These are phyloP conservation scores for Fragosphaeria purpurea DNA, from an alignment of 2,329 filamentous ascomycete species.

Conservation along the genomic window DNA sequence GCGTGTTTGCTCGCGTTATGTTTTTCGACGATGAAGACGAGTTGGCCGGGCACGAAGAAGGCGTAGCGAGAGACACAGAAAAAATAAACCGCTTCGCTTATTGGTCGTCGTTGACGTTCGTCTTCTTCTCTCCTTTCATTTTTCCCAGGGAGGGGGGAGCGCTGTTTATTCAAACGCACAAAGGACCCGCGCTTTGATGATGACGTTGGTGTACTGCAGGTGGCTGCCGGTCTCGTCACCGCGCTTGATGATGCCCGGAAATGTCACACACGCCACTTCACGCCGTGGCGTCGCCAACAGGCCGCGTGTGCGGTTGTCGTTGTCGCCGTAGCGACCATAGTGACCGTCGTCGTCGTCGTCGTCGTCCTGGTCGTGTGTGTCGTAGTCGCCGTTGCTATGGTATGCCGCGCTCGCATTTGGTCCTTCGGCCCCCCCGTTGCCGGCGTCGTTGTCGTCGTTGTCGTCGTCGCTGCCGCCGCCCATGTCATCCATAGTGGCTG, in stretches of 20 bases:
- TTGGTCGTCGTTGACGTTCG: too few species aligned
- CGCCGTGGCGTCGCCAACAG: conserved; percentile 28
- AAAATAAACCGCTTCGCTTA: too few species aligned
- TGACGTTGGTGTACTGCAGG: conserved; percentile 51
- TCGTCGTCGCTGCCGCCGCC: conserved; percentile 36
- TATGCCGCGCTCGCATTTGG: too few species aligned
- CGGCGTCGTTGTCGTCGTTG: conserved; percentile 30
- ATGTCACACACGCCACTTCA: conserved; percentile 52
- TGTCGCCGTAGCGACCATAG: too few species aligned
- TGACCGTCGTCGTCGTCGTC: conserved; percentile 35
- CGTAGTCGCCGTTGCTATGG: too few species aligned
- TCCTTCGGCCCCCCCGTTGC: too few species aligned
- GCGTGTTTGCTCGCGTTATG: too few species aligned
- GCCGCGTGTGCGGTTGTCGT: conserved; percentile 11
- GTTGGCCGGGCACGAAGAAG: too few species aligned
- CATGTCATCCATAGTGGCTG: conserved; percentile 54
- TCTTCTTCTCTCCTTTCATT: too few species aligned
- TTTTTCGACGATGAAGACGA: too few species aligned
- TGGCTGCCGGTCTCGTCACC: conserved; percentile 56
- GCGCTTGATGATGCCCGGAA: conserved; percentile 53
- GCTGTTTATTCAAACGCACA: conserved; percentile 38
- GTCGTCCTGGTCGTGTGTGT: conserved; percentile 39
- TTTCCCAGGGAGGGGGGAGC: too few species aligned
- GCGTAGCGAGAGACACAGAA: too few species aligned
- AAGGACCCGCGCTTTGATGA: conserved; percentile 56